Percentiles rank a stretch among this genome's conserved stretches.
Conservation (phyloP, 805 yeast genomes). For the Yamadazyma nakazawae region DNA sequence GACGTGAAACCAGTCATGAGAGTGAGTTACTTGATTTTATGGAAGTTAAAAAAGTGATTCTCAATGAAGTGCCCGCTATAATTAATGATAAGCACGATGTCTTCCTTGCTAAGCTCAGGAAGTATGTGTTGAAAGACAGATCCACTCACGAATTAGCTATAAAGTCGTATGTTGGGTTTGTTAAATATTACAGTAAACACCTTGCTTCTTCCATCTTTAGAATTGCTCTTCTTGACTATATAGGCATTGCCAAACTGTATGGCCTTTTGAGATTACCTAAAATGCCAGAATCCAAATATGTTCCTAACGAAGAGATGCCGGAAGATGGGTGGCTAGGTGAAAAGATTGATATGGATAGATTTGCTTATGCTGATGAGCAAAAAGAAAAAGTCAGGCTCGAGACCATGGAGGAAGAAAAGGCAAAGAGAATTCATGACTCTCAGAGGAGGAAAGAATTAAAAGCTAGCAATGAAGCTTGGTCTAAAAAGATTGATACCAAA, state of each 20-base stretch:
- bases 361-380: conserved; percentile 57
- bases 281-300: conserved; percentile 82
- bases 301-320: conserved; percentile 49
- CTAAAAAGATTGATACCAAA: conserved; percentile 60
- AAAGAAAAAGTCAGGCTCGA: conserved; percentile 62
- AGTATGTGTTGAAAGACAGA: conserved; percentile 71
- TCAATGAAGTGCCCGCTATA: conserved; percentile 40
- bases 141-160: conserved; percentile 80
- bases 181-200: conserved; percentile 84
- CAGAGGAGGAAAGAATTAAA: conserved; percentile 42
- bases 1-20: conserved; percentile 65
- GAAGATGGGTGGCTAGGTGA: conserved; percentile 73
- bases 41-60: conserved; percentile 58
- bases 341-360: conserved; percentile 64
- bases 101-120: conserved; percentile 24
- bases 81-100: conserved; percentile 23
- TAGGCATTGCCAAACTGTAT: conserved; percentile 69
- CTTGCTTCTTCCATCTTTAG: conserved; percentile 86
- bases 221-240: conserved; percentile 63
- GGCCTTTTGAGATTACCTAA: conserved; percentile 82
- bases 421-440: conserved; percentile 35
- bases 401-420: conserved; percentile 49
- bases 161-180: conserved; percentile 76
- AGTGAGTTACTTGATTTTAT: conserved; percentile 78
- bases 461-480: conserved; percentile 73